phyloP scores from a whole-genome alignment of 768 basidiomycete species.

The Antrodiella citrinella region DNA sequence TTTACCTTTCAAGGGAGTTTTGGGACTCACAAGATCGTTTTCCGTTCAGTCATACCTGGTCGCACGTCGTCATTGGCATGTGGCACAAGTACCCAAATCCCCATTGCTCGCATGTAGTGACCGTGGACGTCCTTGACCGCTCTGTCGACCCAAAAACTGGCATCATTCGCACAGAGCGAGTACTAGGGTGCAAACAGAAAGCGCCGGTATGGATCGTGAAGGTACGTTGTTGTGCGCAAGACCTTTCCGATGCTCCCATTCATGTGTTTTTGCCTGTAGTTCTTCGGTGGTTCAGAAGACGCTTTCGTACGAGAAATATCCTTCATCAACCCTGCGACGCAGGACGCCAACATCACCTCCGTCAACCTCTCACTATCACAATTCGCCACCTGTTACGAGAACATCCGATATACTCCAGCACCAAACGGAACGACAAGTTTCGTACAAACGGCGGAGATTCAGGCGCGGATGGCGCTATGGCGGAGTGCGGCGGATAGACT shows the following conservation, averaged over 20 bases:
- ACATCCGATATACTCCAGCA: slow-evolving; percentile 78
- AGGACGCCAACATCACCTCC: slow-evolving; percentile 78
- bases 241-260: not conserved
- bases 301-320: slow-evolving; percentile 94
- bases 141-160: slow-evolving; percentile 78
- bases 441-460: slow-evolving; percentile 86
- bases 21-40: slow-evolving; percentile 10
- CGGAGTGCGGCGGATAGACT: slow-evolving; percentile 73
- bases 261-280: slow-evolving; percentile 29
- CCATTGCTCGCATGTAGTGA: slow-evolving; percentile 81
- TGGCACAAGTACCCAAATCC: slow-evolving; percentile 97
- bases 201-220: slow-evolving; percentile 89
- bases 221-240: slow-evolving; percentile 36
- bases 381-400: slow-evolving; percentile 87
- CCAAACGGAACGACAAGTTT: slow-evolving; percentile 61
- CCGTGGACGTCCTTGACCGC: slow-evolving; percentile 82
- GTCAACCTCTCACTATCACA: slow-evolving; percentile 94
- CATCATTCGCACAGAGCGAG: slow-evolving; percentile 84
- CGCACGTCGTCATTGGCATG: slow-evolving; percentile 86
- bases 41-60: slow-evolving; percentile 72
- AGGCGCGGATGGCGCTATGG: slow-evolving; percentile 76
- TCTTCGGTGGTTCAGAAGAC: slow-evolving; percentile 89
- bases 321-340: slow-evolving; percentile 79
- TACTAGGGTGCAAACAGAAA: slow-evolving; percentile 89
- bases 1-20: slow-evolving; percentile 7